Evolutionary conservation across 202 grass and related monocot genomes (phyloP), one percentile per base, ranked within the genome.

Genomic region (Panicum hallii): DNA sequence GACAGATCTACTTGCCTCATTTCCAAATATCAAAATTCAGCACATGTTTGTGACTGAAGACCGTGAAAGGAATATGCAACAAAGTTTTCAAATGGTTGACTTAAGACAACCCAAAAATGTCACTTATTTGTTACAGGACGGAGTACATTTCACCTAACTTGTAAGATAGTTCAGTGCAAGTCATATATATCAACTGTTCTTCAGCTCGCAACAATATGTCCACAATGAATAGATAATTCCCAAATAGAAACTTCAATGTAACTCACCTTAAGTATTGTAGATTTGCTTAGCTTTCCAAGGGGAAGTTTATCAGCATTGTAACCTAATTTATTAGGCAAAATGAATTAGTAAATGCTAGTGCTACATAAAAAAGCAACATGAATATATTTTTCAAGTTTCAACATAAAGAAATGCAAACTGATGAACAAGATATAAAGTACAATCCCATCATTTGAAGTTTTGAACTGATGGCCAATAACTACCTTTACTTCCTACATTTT

Each of bases 271-370:
- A 95, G 83, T 86, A 99, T 93, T 83, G 91, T 99, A 75, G 96
- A 88, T 89, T 95, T 94, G 72, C 96, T 95, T 82, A 99, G 86
- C 86, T 94, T 99, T 77, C 93, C 96, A 79, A 99, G 91, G 72
- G 96, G 96, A 78, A 99, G 84, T 87, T 95, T 99, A 68, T 99
- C 96, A 77, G 96, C 93, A 86, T 99, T 95, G 73, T 95, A 99
- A 62, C 96, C 96, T 99, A 84, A 26, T 82, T 80, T 46, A 50
- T 81, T 81, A 71, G 48, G 45, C 13, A 84, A 77, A 7, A 92
- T 13, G 56, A 79, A 80, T 83, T 49, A 91, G 77, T 86, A 79
- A 75, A 75, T 63, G 64, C 26, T 74, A 56, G 86, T 54, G 14
- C 28, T 76, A 23, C 32, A 84, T 66, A 20, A 79, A 70, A 76